A percentile compares a stretch with the other conserved stretches of the same genome.
Evolutionary conservation across 768 basidiomycete species (phyloP).

Genomic region (Hysterangium stoloniferum): DNA sequence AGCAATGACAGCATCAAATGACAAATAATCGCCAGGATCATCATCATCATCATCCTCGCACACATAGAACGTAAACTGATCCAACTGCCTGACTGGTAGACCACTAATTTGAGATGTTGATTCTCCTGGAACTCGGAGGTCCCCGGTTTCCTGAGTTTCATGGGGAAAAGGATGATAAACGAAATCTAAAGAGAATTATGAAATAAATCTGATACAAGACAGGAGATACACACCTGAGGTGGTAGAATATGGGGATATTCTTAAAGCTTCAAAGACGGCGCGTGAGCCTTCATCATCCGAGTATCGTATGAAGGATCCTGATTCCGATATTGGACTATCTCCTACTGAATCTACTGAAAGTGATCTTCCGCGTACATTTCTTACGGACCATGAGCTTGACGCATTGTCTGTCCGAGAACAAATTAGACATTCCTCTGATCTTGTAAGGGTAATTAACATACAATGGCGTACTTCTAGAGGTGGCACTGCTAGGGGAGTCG

Average conservation of each 20-base stretch:
- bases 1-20: conserved; percentile 21
- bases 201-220: neutral
- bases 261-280: neutral
- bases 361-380: neutral
- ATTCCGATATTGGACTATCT: neutral
- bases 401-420: neutral
- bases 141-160: neutral
- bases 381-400: neutral
- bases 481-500: too few species aligned
- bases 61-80: conserved; percentile 50
- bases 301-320: neutral
- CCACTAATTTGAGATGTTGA: conserved; percentile 19
- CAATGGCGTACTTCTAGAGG: too few species aligned
- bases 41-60: too few species aligned
- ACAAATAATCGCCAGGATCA: conserved; percentile 29
- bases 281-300: neutral
- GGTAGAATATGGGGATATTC: neutral
- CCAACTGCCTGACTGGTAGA: conserved; percentile 50
- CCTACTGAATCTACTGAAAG: conserved; percentile 1
- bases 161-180: neutral
- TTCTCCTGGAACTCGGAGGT: conserved; percentile 1
- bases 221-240: neutral
- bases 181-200: neutral
- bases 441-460: too few species aligned
- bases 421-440: too few species aligned